Base-by-base conservation (phyloP, 78 protist genomes). In the Creolimax fragrantissima region DNA sequence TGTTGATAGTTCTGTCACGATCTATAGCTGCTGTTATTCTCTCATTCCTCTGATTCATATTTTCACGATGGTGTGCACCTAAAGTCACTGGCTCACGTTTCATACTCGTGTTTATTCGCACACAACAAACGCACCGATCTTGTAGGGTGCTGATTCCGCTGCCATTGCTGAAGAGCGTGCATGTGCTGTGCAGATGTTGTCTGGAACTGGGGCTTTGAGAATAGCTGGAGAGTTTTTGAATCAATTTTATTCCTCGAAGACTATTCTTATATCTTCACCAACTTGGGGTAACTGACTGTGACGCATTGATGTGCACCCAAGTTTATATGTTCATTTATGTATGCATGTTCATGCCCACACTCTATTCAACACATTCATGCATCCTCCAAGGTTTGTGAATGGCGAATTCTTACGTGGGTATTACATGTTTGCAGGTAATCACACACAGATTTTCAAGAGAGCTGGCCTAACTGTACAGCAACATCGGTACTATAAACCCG, bases 141-240 rank as follows among this genome's bases (percentile, higher is more conserved):
- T n/a, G n/a, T 58, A 58, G 11, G 94, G 95, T 47, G 66, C 35
- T 37, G 93, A 92, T 67, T 35, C 67, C 36, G 0, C 44, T 2
- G 44, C 39, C 43, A 37, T 95, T 41, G n/a, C 2, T 4, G 94
- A 91, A 2, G 95, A 42, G 88, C 90, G 86, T n/a, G 93, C 74
- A 6, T 95, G 90, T 17, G 66, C 97, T 24, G 89, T 92, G 39
- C 99, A 99, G 92, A 41, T 97, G 2, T 91, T 99, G 44, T 95
- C 98, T 0, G 99, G 99, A 90, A 98, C 99, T 11, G 99, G 99
- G 66, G 95, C 98, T 0, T 93, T 97, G 39, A 93, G 98, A 83
- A 35, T 97, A 3, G 97, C 91, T n/a, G 95, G 93, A 3, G 97
- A 94, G 17, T 97, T 99, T 81, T 36, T 96, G 43, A 45, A 44